A percentile compares a stretch with the other conserved stretches of the same genome.
phyloP scores from a whole-genome alignment of 768 basidiomycete genomes.

The Lactarius deliciosus region DNA sequence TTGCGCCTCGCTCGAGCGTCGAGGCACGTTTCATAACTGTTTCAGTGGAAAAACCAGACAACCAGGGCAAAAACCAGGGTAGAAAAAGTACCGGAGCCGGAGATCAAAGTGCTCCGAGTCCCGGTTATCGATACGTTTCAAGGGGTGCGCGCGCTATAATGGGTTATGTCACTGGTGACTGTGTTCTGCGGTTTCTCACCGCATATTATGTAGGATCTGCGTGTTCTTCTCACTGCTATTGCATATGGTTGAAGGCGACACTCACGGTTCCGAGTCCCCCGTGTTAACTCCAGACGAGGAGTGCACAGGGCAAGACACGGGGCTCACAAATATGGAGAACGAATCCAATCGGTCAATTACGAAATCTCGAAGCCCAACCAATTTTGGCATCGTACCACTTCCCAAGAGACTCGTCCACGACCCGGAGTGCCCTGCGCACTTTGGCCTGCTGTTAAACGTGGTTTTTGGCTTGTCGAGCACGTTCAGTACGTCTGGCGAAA shows the following conservation, averaged over 20 bases:
- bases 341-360: not conserved
- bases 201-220: not conserved
- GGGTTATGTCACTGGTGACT: not conserved
- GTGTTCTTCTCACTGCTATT: constrained; percentile 1
- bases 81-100: not conserved
- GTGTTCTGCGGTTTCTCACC: not conserved
- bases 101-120: not conserved
- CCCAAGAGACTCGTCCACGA: constrained; percentile 45
- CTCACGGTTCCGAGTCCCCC: not conserved
- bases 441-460: constrained; percentile 43
- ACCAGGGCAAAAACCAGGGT: no score
- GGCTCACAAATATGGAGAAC: not conserved
- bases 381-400: constrained; percentile 50
- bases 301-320: no score
- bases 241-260: not conserved
- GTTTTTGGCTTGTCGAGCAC: constrained; percentile 51
- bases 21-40: no score
- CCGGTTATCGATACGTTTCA: not conserved
- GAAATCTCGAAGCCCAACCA: constrained; percentile 1
- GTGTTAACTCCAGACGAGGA: not conserved
- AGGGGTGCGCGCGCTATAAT: no score
- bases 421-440: constrained; percentile 39
- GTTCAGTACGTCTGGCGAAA: constrained; percentile 42
- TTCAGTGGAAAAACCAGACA: no score
- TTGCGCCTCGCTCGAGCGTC: not conserved